Percentiles rank a stretch among this genome's conserved stretches.
Evolutionary conservation across 805 yeast species (phyloP).

Genomic region (Candida golubevii): DNA sequence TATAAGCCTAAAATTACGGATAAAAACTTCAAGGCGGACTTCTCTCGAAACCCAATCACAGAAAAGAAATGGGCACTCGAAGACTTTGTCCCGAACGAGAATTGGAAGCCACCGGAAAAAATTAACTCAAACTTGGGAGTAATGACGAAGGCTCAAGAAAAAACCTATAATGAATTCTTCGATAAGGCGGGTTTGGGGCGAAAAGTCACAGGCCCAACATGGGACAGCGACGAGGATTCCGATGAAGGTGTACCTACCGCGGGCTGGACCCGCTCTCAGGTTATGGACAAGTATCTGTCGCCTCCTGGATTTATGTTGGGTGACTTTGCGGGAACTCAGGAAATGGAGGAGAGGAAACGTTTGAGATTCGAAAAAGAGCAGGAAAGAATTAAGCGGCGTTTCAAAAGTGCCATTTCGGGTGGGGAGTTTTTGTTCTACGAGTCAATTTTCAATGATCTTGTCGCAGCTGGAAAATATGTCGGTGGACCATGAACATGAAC

Average conservation of each 20-base stretch:
- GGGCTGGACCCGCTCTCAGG: slow-evolving; percentile 22
- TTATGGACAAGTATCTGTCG: slow-evolving; percentile 34
- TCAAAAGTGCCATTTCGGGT: slow-evolving; percentile 23
- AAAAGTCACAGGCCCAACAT: slow-evolving; percentile 12
- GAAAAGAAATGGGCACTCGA: slow-evolving; percentile 31
- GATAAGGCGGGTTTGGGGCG: slow-evolving; percentile 15
- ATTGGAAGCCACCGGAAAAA: slow-evolving; percentile 17
- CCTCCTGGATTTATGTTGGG: slow-evolving; percentile 41
- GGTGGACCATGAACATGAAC: slow-evolving; percentile 1
- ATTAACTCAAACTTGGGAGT: slow-evolving; percentile 15
- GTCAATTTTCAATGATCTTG: slow-evolving; percentile 29
- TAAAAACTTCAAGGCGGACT: slow-evolving; percentile 21
- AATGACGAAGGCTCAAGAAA: slow-evolving; percentile 20
- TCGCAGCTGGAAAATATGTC: slow-evolving; percentile 10
- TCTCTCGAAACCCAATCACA: slow-evolving; percentile 33
- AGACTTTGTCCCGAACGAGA: slow-evolving; percentile 33
- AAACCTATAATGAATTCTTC: slow-evolving; percentile 16
- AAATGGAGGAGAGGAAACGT: slow-evolving; percentile 19
- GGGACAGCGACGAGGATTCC: slow-evolving; percentile 18
- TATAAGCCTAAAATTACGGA: slow-evolving; percentile 21
- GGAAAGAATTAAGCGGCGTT: slow-evolving; percentile 26
- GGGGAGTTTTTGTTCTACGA: slow-evolving; percentile 33
- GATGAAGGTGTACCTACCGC: neutral
- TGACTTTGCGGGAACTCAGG: slow-evolving; percentile 35
- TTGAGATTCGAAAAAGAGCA: slow-evolving; percentile 21